Evolutionary conservation across 345 rosid genomes (phyloP), one percentile per base, ranked within the genome.

Genomic region (Eucalyptus regnans): DNA sequence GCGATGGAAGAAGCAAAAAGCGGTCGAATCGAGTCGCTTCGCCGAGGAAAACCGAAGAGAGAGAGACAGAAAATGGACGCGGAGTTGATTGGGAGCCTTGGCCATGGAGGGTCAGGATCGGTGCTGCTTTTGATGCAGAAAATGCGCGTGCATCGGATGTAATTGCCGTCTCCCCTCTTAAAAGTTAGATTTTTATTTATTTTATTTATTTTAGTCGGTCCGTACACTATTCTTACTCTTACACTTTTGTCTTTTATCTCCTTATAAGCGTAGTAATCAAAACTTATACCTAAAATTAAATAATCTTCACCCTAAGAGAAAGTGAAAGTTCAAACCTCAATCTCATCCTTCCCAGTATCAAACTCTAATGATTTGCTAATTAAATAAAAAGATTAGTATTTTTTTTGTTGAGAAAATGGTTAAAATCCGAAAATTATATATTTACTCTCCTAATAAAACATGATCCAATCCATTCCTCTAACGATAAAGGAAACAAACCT

Each of bases 141-240:
- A 71, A 37, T 20, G 46, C 81, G 22, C 46, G 81, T 62, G 15
- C 68, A 9, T 9, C 58, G 58, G 58, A 18, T 52, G 58, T 23
- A 52, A 52, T 18, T 52, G 23, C 25, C 58, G 23, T 52, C 58
- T 52, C 1, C 58, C 58, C 23, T 52, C 23, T 20, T 18, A 52
- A 52, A 52, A 52, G 58, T 52, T 18, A 7, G 23, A 7, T 18
- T 18, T 18, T 52, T 52, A 7, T 18, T 18, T 18, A 18, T 52
- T 50, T 12, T 12, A 0, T 18, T 51, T 18, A 3, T 52, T 18
- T 52, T 52, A 52, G 0, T 3, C 3, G 0, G 0, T 18, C 9
- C 1, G 41, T 18, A 1, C 4, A 2, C 2, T 18, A 3, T 1
- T 3, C 0, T 7, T 7, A 7, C 9, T 52, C 2, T 52, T 52